These are phyloP conservation scores for Ascochyta pisi DNA, from an alignment of 2,329 filamentous ascomycete genomes.

Conservation along the genomic window DNA sequence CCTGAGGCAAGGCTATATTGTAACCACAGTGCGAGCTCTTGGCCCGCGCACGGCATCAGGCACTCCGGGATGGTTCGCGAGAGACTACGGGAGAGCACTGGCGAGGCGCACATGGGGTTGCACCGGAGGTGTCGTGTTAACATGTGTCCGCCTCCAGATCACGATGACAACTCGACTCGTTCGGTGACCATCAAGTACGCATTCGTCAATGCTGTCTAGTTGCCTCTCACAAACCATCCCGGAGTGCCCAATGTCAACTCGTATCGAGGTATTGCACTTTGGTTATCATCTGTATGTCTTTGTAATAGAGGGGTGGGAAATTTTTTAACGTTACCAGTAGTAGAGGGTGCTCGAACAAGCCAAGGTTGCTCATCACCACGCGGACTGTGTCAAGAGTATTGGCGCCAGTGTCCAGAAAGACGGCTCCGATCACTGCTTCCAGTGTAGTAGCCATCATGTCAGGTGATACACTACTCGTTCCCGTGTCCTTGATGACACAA, in stretches of 20 bases:
- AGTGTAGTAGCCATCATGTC: not conserved
- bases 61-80: not conserved
- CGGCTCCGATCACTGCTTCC: conserved; percentile 6
- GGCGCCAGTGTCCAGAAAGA: not conserved
- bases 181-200: not conserved
- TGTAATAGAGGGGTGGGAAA: too few relatives aligned
- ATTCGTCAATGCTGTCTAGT: not conserved
- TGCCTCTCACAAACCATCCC: not conserved
- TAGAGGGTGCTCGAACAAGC: not conserved
- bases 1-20: conserved; percentile 11
- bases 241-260: not conserved
- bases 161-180: too few relatives aligned
- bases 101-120: not conserved
- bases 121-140: too few relatives aligned
- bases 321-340: not conserved
- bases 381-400: not conserved
- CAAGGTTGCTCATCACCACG: not conserved
- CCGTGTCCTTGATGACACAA: not conserved
- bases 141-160: too few relatives aligned
- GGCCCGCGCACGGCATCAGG: not conserved
- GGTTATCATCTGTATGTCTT: too few relatives aligned
- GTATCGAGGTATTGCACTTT: too few relatives aligned
- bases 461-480: not conserved
- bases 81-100: not conserved
- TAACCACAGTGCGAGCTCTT: conserved; percentile 3